A percentile compares a stretch with the other conserved stretches of the same genome.
These are phyloP conservation scores for Mrakia blollopis DNA, from an alignment of 768 basidiomycete genomes.

Conservation along the genomic window DNA sequence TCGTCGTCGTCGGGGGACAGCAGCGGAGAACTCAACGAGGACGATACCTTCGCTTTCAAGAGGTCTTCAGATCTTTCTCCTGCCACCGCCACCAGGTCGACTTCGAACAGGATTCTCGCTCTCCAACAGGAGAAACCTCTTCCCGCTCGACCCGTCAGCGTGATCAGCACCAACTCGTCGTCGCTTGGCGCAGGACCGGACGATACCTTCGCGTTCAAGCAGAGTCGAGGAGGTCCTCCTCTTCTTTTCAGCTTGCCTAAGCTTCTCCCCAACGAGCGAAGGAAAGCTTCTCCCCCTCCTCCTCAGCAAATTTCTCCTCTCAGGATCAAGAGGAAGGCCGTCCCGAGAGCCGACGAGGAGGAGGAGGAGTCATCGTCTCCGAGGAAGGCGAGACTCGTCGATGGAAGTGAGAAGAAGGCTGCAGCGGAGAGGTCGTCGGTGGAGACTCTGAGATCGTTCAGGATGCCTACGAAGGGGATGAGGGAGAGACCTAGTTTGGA, in stretches of 20 bases:
- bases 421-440: neutral
- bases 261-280: neutral
- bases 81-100: neutral
- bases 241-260: slow-evolving; percentile 14
- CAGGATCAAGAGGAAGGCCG: slow-evolving; percentile 17
- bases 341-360: neutral
- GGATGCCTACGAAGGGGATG: slow-evolving; percentile 9
- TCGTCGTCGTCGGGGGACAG: slow-evolving; percentile 11
- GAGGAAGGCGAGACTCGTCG: slow-evolving; percentile 19
- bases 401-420: neutral
- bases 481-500: slow-evolving; percentile 17
- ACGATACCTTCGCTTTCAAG: slow-evolving; percentile 26
- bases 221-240: slow-evolving; percentile 2
- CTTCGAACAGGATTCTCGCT: too few relatives aligned
- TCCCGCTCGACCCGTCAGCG: slow-evolving; percentile 5
- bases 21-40: slow-evolving; percentile 3
- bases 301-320: slow-evolving; percentile 11
- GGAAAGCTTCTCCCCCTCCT: neutral
- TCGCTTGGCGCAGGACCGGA: neutral
- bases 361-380: too few relatives aligned
- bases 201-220: slow-evolving; percentile 22
- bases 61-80: neutral
- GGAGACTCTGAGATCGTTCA: neutral
- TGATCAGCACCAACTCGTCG: slow-evolving; percentile 6
- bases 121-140: neutral